Conservation (phyloP, 306 rosid species). For the Vigna mungo region DNA sequence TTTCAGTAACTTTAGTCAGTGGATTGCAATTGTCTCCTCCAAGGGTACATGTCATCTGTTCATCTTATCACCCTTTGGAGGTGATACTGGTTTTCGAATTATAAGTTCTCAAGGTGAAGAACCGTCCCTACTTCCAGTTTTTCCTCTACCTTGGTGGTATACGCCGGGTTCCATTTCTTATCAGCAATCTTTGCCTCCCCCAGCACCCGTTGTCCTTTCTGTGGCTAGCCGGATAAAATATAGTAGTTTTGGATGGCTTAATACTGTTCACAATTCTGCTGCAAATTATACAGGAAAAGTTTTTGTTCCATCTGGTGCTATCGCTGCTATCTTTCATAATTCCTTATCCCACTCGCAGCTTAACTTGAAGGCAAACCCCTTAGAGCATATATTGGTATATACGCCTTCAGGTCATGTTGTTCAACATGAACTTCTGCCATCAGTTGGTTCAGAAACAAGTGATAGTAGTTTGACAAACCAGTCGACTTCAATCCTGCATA, state of each 20-base stretch:
- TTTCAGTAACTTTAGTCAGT: slow-evolving; percentile 86
- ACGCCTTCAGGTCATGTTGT: slow-evolving; percentile 95
- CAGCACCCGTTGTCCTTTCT: slow-evolving; percentile 75
- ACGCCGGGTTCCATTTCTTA: slow-evolving; percentile 54
- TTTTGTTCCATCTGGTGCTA: slow-evolving; percentile 94
- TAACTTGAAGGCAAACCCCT: slow-evolving; percentile 59
- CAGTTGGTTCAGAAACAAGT: slow-evolving; percentile 66
- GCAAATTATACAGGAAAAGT: slow-evolving; percentile 77
- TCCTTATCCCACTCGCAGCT: slow-evolving; percentile 64
- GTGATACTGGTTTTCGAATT: slow-evolving; percentile 78
- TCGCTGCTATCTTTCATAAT: slow-evolving; percentile 85
- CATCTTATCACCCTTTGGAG: slow-evolving; percentile 89
- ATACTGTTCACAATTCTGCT: slow-evolving; percentile 62
- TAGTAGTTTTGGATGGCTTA: slow-evolving; percentile 95
- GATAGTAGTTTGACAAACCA: slow-evolving; percentile 54
- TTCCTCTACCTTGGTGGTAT: slow-evolving; percentile 91
- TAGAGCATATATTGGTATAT: slow-evolving; percentile 84
- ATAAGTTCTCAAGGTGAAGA: slow-evolving; percentile 68
- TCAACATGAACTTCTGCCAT: slow-evolving; percentile 83
- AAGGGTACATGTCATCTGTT: slow-evolving; percentile 91
- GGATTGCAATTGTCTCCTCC: slow-evolving; percentile 93
- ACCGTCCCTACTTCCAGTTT: slow-evolving; percentile 69
- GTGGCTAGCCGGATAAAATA: slow-evolving; percentile 92
- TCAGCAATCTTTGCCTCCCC: slow-evolving; percentile 79
- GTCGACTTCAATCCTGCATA: slow-evolving; percentile 57